phyloP scores from a whole-genome alignment of 345 rosid genomes.

The Bruguiera parviflora region DNA sequence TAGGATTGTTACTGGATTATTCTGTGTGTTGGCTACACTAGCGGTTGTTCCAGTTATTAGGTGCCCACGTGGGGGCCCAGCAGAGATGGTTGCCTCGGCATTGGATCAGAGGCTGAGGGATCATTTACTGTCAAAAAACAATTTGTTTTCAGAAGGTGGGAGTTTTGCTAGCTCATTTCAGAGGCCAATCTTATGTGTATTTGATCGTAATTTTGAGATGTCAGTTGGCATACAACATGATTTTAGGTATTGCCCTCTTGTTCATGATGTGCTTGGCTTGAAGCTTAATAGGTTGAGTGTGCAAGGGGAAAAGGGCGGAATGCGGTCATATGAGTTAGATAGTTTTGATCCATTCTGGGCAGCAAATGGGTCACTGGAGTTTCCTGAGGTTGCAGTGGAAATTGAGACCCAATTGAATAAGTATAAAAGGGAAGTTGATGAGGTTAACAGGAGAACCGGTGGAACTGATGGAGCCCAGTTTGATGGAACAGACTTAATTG shows the following conservation, averaged over 20 bases:
- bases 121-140: slow-evolving; percentile 90
- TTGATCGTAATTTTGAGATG: slow-evolving; percentile 88
- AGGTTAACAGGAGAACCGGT: slow-evolving; percentile 87
- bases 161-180: slow-evolving; percentile 76
- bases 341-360: slow-evolving; percentile 86
- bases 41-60: slow-evolving; percentile 82
- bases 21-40: slow-evolving; percentile 77
- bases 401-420: slow-evolving; percentile 80
- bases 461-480: slow-evolving; percentile 79
- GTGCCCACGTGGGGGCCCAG: slow-evolving; percentile 87
- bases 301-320: slow-evolving; percentile 88
- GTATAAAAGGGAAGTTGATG: slow-evolving; percentile 96
- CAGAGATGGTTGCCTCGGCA: slow-evolving; percentile 94
- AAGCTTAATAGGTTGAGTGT: slow-evolving; percentile 81
- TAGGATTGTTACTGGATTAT: slow-evolving; percentile 69
- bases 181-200: slow-evolving; percentile 84
- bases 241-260: slow-evolving; percentile 90
- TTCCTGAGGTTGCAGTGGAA: slow-evolving; percentile 97
- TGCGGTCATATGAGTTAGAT: slow-evolving; percentile 83
- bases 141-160: slow-evolving; percentile 88
- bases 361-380: slow-evolving; percentile 83
- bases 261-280: slow-evolving; percentile 90
- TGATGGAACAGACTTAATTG: slow-evolving; percentile 86
- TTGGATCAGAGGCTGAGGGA: slow-evolving; percentile 93
- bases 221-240: slow-evolving; percentile 88